Conservation (phyloP, 2,329 filamentous ascomycete genomes). For the Fusarium chaquense region DNA sequence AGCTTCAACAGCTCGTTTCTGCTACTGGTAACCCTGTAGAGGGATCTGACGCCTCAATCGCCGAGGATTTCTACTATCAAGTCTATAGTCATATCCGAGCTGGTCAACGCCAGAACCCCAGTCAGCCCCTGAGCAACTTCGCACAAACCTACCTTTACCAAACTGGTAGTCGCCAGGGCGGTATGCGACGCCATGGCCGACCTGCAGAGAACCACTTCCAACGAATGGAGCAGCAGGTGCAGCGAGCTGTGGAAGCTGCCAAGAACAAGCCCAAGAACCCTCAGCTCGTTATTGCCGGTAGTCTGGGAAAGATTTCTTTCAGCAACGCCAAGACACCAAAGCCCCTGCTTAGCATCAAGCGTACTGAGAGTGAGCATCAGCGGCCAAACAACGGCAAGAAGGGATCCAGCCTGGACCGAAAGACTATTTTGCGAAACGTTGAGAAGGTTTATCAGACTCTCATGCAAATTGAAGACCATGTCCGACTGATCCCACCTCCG, state of each 20-base stretch:
- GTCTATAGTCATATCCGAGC: constrained; percentile 95
- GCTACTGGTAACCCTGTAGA: constrained; percentile 90
- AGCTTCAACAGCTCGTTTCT: constrained; percentile 93
- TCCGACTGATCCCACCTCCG: constrained; percentile 77
- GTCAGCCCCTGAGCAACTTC: constrained; percentile 94
- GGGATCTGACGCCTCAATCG: constrained; percentile 81
- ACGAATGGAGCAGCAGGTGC: constrained; percentile 99
- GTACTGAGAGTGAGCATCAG: constrained; percentile 75
- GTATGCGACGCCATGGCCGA: constrained; percentile 78
- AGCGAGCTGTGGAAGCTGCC: constrained; percentile 94
- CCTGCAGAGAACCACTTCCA: constrained; percentile 97
- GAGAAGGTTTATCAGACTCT: constrained; percentile 88
- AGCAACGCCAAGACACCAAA: constrained; percentile 98
- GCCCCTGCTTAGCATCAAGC: constrained; percentile 94
- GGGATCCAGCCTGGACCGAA: constrained; percentile 75
- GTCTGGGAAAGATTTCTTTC: constrained; percentile 97
- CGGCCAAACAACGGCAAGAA: constrained; percentile 64
- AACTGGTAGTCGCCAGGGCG: constrained; percentile 85
- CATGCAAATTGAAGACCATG: constrained; percentile 95
- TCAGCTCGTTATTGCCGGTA: constrained; percentile 95
- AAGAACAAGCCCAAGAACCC: constrained; percentile 99
- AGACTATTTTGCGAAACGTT: constrained; percentile 85
- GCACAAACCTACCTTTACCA: constrained; percentile 98
- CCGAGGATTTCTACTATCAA: constrained; percentile 98
- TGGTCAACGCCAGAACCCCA: constrained; percentile 88